phyloP scores from a whole-genome alignment of 2,329 filamentous ascomycete species.

The Phoma sp. region DNA sequence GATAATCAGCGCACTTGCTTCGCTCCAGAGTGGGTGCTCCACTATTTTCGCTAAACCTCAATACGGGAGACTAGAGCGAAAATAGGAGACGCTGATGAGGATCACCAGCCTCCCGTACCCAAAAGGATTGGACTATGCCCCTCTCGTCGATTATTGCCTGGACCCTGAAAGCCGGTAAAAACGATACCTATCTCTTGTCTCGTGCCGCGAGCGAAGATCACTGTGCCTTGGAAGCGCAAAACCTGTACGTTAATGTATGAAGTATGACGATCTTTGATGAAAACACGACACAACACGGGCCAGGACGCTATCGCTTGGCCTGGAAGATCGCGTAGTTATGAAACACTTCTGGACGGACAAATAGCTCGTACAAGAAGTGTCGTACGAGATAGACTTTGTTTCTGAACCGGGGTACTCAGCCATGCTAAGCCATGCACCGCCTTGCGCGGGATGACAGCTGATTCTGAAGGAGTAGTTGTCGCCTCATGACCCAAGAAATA shows the following conservation, averaged over 20 bases:
- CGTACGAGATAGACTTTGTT: slow-evolving; percentile 6
- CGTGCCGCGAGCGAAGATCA: slow-evolving; percentile 9
- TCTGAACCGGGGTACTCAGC: slow-evolving; percentile 4
- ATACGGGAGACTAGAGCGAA: slow-evolving; percentile 5
- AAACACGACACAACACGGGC: neutral
- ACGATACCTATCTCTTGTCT: slow-evolving; percentile 8
- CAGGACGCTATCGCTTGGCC: neutral
- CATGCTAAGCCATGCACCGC: slow-evolving; percentile 8
- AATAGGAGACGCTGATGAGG: slow-evolving; percentile 5
- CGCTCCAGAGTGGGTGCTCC: slow-evolving; percentile 7
- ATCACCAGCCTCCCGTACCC: slow-evolving; percentile 1
- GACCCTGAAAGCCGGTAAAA: slow-evolving; percentile 16
- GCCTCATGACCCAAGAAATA: neutral
- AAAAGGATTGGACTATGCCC: slow-evolving; percentile 4
- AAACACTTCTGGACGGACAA: slow-evolving; percentile 5
- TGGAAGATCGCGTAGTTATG: neutral
- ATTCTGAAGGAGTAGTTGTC: neutral
- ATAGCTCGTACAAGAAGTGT: slow-evolving; percentile 2
- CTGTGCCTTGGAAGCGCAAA: slow-evolving; percentile 2
- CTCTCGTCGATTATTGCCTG: slow-evolving; percentile 8
- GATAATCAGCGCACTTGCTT: slow-evolving; percentile 1
- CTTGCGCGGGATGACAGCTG: slow-evolving; percentile 7
- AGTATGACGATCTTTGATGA: neutral
- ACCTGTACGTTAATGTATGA: slow-evolving; percentile 5
- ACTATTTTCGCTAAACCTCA: slow-evolving; percentile 6